Evolutionary conservation across 2,329 filamentous ascomycete genomes (phyloP).

Genomic region (Tolypocladium nubicola): DNA sequence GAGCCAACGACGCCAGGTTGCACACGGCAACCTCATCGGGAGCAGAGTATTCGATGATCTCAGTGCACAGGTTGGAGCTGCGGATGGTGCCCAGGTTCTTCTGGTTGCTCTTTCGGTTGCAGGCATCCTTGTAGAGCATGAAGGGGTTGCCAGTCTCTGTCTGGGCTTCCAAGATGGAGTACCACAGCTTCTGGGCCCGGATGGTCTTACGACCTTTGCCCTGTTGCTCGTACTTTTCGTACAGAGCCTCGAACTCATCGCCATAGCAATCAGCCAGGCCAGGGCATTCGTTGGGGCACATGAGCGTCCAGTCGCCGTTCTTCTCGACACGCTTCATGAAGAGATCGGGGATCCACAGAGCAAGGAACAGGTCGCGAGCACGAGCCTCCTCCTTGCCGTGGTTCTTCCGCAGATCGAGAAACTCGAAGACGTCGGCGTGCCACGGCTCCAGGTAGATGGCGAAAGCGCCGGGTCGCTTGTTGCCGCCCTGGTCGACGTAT

Average conservation of each 20-base stretch:
- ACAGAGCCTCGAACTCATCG: slow-evolving; percentile 92
- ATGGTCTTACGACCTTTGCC: slow-evolving; percentile 82
- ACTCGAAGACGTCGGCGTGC: slow-evolving; percentile 96
- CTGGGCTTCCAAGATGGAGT: slow-evolving; percentile 94
- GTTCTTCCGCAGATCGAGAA: slow-evolving; percentile 97
- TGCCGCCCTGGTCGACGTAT: slow-evolving; percentile 97
- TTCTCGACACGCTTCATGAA: slow-evolving; percentile 99
- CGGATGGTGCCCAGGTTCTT: slow-evolving; percentile 98
- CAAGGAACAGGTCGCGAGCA: slow-evolving; percentile 94
- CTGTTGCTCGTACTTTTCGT: slow-evolving; percentile 83
- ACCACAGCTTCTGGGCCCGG: slow-evolving; percentile 99
- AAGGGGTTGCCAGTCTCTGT: slow-evolving; percentile 98
- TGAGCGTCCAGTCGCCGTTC: slow-evolving; percentile 93
- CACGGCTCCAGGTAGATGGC: slow-evolving; percentile 98
- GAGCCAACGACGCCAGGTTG: slow-evolving; percentile 89
- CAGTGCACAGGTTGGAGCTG: slow-evolving; percentile 97
- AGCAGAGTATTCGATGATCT: slow-evolving; percentile 95
- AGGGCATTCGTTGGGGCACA: slow-evolving; percentile 95
- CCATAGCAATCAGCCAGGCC: slow-evolving; percentile 94
- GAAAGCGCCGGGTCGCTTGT: slow-evolving; percentile 97
- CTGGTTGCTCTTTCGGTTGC: slow-evolving; percentile 99
- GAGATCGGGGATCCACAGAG: slow-evolving; percentile 94
- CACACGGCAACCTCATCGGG: slow-evolving; percentile 98
- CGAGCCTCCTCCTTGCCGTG: slow-evolving; percentile 98
- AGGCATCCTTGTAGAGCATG: slow-evolving; percentile 98